Base-by-base conservation (phyloP, 176 grass and related monocot species). In the Oryza coarctata region DNA sequence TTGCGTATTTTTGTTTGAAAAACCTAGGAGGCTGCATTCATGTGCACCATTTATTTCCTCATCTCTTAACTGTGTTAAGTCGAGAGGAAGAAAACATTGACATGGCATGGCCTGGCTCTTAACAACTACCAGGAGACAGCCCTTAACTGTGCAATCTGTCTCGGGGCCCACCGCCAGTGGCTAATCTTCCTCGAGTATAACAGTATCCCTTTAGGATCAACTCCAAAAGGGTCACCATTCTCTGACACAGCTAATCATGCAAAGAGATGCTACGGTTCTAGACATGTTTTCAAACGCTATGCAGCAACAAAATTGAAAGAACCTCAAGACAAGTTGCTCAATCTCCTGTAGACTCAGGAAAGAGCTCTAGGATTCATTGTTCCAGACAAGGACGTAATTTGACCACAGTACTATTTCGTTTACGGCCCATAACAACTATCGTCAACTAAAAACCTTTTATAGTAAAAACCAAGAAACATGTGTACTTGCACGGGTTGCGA, bases 21-120 rank as follows among this genome's bases (percentile, higher is more conserved):
- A 84, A 88, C 86, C 80, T 84, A 83, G 75, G 86, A 88, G 66
- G 71, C 20, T 63, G 44, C 31, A n/a, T 62, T 22, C 45, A 34
- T 71, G 34, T 85, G 72, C 55, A 15, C 65, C 33, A 43, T 17
- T 26, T 35, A 33, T 39, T 40, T 64, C 31, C 40, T 23, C 30
- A 14, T 55, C 50, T 55, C 50, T 55, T n/a, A 20, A 55, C 33
- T 30, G 12, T 33, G n/a, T 28, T 63, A 60, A 60, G 55, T 60
- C 55, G 2, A 60, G 23, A 25, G 2, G 9, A 60, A 55, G 72
- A 41, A 58, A 83, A 33, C 25, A 41, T 66, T 67, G 68, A 60
- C 63, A 20, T 85, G 32, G 15, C 29, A 20, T 85, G 32, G 15
- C 29, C 22, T 82, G 70, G 17, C 50, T 67, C 79, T 73, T 82